These are phyloP conservation scores for Beauveria caledonica DNA, from an alignment of 2,329 filamentous ascomycete species.

Conservation along the genomic window DNA sequence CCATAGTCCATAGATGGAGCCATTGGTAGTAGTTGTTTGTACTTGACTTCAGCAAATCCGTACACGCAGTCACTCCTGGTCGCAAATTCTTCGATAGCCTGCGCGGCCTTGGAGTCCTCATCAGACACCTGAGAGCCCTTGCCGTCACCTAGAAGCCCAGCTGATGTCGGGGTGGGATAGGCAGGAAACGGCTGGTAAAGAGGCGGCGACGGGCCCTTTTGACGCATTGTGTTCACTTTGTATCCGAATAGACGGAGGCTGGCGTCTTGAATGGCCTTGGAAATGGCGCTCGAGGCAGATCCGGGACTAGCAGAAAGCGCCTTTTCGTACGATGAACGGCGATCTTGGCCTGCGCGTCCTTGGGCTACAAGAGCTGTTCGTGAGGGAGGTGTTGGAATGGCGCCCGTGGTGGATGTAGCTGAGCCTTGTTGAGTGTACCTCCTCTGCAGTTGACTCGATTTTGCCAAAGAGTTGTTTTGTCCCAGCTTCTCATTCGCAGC, in stretches of 20 bases:
- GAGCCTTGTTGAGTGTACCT: slow-evolving; percentile 71
- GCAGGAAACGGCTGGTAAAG: slow-evolving; percentile 76
- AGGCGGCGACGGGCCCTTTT: slow-evolving; percentile 63
- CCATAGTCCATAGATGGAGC: slow-evolving; percentile 70
- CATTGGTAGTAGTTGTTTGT: slow-evolving; percentile 88
- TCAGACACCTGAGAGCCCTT: slow-evolving; percentile 51
- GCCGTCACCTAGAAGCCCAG: slow-evolving; percentile 59
- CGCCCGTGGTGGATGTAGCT: slow-evolving; percentile 60
- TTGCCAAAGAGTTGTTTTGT: slow-evolving; percentile 41
- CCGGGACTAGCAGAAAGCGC: slow-evolving; percentile 57
- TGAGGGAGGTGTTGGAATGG: slow-evolving; percentile 57
- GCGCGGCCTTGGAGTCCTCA: slow-evolving; percentile 71
- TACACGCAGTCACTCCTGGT: slow-evolving; percentile 93
- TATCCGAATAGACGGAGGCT: slow-evolving; percentile 68
- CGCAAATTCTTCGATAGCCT: slow-evolving; percentile 83
- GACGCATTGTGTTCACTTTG: slow-evolving; percentile 57
- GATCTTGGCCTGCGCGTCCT: slow-evolving; percentile 63
- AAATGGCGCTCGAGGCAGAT: slow-evolving; percentile 83
- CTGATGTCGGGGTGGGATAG: slow-evolving; percentile 60
- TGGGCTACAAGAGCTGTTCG: slow-evolving; percentile 67
- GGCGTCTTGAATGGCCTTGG: slow-evolving; percentile 90
- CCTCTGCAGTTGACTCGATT: slow-evolving; percentile 58
- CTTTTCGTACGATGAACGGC: slow-evolving; percentile 73
- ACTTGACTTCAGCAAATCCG: slow-evolving; percentile 97
- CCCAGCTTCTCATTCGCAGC: slow-evolving; percentile 66